Percentiles rank a stretch among this genome's conserved stretches.
phyloP scores from a whole-genome alignment of 495 filamentous ascomycete species.

The Penicillium psychrofluorescens region DNA sequence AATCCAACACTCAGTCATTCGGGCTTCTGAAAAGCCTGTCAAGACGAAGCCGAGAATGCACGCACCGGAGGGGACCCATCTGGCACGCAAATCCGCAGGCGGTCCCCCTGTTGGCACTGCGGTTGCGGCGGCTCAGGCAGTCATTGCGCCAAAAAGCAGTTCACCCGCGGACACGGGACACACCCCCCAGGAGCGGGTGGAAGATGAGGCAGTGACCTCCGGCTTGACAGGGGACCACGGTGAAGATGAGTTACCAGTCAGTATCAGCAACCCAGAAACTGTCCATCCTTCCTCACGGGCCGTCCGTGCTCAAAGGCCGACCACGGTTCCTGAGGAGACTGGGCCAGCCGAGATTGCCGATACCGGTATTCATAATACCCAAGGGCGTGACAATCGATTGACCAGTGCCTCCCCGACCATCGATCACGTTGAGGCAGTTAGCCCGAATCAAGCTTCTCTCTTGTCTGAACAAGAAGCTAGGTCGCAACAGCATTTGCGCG shows the following conservation, averaged over 20 bases:
- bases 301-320: constrained; percentile 47
- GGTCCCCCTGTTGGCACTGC: constrained; percentile 30
- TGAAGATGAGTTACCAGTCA: background rate
- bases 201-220: background rate
- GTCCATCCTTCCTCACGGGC: constrained; percentile 12
- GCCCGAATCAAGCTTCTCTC: constrained; percentile 8
- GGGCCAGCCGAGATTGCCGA: constrained; percentile 26
- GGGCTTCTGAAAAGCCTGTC: constrained; percentile 40
- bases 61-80: constrained; percentile 36
- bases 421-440: constrained; percentile 6
- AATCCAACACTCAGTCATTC: constrained; percentile 29
- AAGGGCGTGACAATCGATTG: constrained; percentile 2
- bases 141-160: constrained; percentile 9
- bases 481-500: constrained; percentile 12
- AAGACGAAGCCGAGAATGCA: constrained; percentile 44
- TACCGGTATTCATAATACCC: background rate
- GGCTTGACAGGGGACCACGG: background rate
- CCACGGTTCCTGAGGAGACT: constrained; percentile 54
- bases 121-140: constrained; percentile 26
- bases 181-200: background rate
- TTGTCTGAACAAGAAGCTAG: constrained; percentile 2
- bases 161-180: constrained; percentile 1
- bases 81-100: constrained; percentile 27
- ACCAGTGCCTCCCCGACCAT: constrained; percentile 7
- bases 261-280: background rate